A percentile compares a stretch with the other conserved stretches of the same genome.
phyloP scores from a whole-genome alignment of 331 rosid genomes.

The Rosa hybrid region DNA sequence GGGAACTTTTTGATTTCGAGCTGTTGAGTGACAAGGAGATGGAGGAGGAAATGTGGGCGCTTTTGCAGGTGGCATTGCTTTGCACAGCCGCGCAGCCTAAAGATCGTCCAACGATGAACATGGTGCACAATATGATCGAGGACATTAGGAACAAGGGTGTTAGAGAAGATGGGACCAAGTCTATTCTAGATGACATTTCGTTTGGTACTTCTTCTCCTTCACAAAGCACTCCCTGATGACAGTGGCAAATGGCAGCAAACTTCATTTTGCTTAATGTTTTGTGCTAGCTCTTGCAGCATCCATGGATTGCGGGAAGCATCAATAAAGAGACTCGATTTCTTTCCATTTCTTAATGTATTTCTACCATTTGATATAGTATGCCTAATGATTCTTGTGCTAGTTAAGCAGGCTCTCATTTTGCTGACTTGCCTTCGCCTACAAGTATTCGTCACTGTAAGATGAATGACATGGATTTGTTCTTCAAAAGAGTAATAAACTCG shows the following conservation, averaged over 20 bases:
- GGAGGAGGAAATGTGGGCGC: constrained; percentile 27
- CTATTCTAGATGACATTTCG: constrained; percentile 21
- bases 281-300: background rate
- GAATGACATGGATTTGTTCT: too few species aligned
- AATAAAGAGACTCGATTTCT: background rate
- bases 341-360: background rate
- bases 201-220: constrained; percentile 19
- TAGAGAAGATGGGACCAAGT: constrained; percentile 2
- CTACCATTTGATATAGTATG: background rate
- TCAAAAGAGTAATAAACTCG: too few species aligned
- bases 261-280: background rate
- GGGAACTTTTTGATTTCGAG: constrained; percentile 36
- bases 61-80: constrained; percentile 29
- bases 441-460: background rate
- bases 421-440: background rate
- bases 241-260: background rate
- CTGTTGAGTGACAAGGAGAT: constrained; percentile 18
- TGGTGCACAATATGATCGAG: constrained; percentile 32
- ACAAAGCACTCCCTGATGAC: background rate
- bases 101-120: constrained; percentile 30
- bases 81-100: constrained; percentile 25
- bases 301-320: background rate
- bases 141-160: constrained; percentile 20
- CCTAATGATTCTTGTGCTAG: background rate
- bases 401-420: background rate